Evolutionary conservation across 495 filamentous ascomycete genomes (phyloP), one percentile per base, ranked within the genome.

Genomic region (Hyaloscypha variabilis): DNA sequence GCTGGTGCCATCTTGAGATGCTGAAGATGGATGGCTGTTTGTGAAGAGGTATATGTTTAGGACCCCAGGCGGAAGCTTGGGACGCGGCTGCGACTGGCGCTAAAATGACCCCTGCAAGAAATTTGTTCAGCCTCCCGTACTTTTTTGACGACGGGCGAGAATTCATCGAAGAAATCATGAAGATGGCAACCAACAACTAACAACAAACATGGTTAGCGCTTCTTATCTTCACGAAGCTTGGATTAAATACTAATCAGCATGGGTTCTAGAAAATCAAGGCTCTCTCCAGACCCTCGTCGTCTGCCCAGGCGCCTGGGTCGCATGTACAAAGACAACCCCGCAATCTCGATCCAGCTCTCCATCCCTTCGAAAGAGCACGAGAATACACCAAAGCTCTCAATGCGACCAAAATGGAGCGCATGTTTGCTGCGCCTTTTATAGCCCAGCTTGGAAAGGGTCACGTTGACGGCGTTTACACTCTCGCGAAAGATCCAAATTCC

Each of bases 351-450:
- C 96, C 95, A 13, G 87, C 91, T 34, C 83, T 95, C 60, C 95
- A 99, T 81, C 96, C 96, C 25, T 98, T 98, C 77, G 94, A 96
- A 76, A 83, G 92, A 69, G 95, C 93, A 55, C 83, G 96, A 74
- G 95, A 99, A 79, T 98, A 98, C 73, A 92, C 90, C 8, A 82
- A 91, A 58, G 91, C 91, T 29, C 84, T 93, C 70, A 97, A 94
- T 86, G 93, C 94, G 8, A 91, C 91, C 56, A 99, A 99, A 71
- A 76, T 99, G 59, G 92, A 97, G 76, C 89, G 95, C 67, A 93
- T 99, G 87, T 97, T 98, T 73, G 94, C 95, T 24, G 88, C 92
- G 60, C 95, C 95, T 5, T 99, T 99, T 74, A 77, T 99, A 50
- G 90, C 81, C 0, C 91, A 97, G 70, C 85, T 99, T 58, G 94